Evolutionary conservation across 257 asterid genomes (phyloP).

Genomic region (Ilex asprella): DNA sequence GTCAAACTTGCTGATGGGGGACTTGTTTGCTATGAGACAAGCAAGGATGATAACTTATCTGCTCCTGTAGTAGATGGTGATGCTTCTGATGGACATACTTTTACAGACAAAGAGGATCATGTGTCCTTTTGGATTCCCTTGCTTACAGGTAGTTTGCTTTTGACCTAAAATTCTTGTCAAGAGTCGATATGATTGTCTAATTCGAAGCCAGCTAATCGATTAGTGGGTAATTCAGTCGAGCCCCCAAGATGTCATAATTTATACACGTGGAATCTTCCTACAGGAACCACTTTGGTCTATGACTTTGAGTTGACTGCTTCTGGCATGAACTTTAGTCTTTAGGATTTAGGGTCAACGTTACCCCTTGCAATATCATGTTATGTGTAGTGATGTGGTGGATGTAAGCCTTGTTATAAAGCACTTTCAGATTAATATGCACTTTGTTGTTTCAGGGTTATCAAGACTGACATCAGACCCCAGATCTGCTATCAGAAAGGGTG

Average conservation of each 20-base stretch:
- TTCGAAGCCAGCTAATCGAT: neutral
- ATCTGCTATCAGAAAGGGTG: constrained; percentile 84
- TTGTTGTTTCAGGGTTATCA: constrained; percentile 68
- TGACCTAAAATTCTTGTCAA: neutral
- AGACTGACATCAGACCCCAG: constrained; percentile 89
- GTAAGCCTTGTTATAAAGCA: neutral
- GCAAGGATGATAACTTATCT: constrained; percentile 38
- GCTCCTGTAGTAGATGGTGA: constrained; percentile 25
- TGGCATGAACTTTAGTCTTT: too few relatives aligned
- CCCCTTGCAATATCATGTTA: too few relatives aligned
- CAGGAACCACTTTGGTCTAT: too few relatives aligned
- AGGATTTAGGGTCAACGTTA: too few relatives aligned
- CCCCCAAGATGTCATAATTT: too few relatives aligned
- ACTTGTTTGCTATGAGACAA: constrained; percentile 62
- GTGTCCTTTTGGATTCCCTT: constrained; percentile 81
- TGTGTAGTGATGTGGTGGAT: neutral
- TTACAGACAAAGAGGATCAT: constrained; percentile 55
- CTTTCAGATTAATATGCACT: constrained; percentile 1
- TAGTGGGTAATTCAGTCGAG: neutral
- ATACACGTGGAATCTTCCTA: too few relatives aligned
- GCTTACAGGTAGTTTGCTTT: constrained; percentile 58
- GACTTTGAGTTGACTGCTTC: too few relatives aligned
- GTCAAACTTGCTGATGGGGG: constrained; percentile 98
- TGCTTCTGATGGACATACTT: constrained; percentile 47
- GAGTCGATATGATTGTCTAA: neutral